A percentile compares a stretch with the other conserved stretches of the same genome.
Evolutionary conservation across 768 basidiomycete genomes (phyloP).

Genomic region (Pulveroboletus sp.): DNA sequence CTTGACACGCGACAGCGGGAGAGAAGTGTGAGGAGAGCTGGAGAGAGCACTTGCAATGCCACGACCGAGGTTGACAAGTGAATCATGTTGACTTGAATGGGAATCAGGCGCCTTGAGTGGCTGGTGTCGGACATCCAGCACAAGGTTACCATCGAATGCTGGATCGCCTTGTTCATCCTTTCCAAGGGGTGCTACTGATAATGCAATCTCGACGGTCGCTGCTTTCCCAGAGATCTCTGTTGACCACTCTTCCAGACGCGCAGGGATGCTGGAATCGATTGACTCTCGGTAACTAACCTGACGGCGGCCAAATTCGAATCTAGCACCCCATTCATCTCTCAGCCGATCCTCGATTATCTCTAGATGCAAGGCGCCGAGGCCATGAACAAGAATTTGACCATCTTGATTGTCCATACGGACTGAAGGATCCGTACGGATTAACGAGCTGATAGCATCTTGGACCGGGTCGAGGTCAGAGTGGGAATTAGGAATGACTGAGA

Average conservation of each 20-base stretch:
- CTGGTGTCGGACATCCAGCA: constrained; percentile 50
- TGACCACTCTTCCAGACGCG: constrained; percentile 47
- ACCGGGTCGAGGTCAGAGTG: constrained; percentile 76
- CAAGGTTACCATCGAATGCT: constrained; percentile 73
- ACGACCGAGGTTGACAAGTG: constrained; percentile 52
- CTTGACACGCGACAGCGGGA: constrained; percentile 61
- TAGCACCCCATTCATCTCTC: constrained; percentile 71
- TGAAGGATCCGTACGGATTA: constrained; percentile 87
- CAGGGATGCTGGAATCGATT: constrained; percentile 22
- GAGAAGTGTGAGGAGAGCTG: constrained; percentile 71
- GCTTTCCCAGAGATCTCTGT: constrained; percentile 59
- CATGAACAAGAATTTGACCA: constrained; percentile 79
- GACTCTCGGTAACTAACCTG: constrained; percentile 80
- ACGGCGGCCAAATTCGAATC: constrained; percentile 72
- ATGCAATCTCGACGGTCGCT: constrained; percentile 44
- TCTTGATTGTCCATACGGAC: constrained; percentile 76
- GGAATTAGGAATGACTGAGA: constrained; percentile 74
- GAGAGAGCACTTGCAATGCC: constrained; percentile 71
- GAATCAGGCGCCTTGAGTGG: constrained; percentile 51
- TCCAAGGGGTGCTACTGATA: constrained; percentile 51
- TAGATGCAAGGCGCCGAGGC: constrained; percentile 81
- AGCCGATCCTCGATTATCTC: constrained; percentile 84
- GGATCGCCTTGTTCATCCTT: constrained; percentile 59
- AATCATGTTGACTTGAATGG: constrained; percentile 38
- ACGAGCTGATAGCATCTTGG: constrained; percentile 64